Conservation (phyloP, 2,329 filamentous ascomycete species). For the Microcyclospora tardicrescens region DNA sequence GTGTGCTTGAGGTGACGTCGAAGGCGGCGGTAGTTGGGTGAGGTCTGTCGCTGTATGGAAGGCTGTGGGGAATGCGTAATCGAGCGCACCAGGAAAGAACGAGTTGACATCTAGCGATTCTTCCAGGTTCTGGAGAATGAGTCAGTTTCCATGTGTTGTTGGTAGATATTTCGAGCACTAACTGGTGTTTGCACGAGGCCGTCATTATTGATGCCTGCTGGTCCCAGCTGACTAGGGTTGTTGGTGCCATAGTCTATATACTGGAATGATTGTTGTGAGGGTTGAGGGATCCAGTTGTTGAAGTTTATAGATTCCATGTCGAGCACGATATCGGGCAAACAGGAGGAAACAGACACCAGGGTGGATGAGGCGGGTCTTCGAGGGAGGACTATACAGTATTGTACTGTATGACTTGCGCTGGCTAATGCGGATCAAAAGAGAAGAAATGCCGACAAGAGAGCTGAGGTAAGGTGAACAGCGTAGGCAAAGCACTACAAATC, state of each 20-base stretch:
- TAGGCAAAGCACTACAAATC: no score
- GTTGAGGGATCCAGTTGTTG: slow-evolving; percentile 35
- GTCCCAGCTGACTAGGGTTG: slow-evolving; percentile 9
- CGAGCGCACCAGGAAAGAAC: slow-evolving; percentile 6
- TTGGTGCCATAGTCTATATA: slow-evolving; percentile 24
- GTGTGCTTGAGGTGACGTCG: slow-evolving; percentile 15
- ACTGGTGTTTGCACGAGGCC: slow-evolving; percentile 25
- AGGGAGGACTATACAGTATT: not conserved
- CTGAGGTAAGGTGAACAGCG: no score
- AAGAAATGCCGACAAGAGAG: not conserved
- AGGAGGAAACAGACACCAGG: no score
- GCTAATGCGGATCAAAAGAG: not conserved
- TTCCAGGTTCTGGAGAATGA: slow-evolving; percentile 13
- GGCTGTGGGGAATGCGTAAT: no score
- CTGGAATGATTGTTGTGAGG: slow-evolving; percentile 34
- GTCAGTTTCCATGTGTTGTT: not conserved
- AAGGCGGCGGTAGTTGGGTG: slow-evolving; percentile 11
- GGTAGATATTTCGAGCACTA: slow-evolving; percentile 1
- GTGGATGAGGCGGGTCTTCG: no score
- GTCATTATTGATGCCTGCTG: slow-evolving; percentile 26
- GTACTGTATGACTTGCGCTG: not conserved
- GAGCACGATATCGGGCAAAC: no score
- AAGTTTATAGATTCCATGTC: slow-evolving; percentile 40
- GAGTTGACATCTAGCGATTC: slow-evolving; percentile 10
- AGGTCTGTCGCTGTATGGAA: slow-evolving; percentile 2